Conservation (phyloP, 805 yeast species). For the Myxozyma sirexii region DNA sequence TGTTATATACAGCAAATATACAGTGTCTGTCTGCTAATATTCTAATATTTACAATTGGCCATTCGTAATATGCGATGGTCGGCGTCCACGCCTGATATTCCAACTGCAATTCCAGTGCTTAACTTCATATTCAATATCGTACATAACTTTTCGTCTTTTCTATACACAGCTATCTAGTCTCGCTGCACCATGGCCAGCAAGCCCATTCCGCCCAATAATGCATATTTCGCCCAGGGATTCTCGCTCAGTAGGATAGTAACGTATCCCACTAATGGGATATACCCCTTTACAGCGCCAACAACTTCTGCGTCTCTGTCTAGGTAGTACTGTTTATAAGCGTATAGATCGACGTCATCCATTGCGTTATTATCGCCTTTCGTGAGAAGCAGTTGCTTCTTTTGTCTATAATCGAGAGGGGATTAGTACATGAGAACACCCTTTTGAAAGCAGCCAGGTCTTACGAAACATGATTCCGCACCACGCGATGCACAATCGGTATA, state of each 20-base stretch:
- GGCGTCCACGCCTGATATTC: too few relatives aligned
- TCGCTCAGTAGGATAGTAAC: conserved; percentile 90
- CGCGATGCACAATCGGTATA: conserved; percentile 97
- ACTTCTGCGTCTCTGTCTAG: conserved; percentile 76
- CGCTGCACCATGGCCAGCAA: conserved; percentile 63
- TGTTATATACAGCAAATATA: too few relatives aligned
- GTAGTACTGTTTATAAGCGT: conserved; percentile 74
- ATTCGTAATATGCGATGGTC: too few relatives aligned
- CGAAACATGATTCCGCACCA: conserved; percentile 75
- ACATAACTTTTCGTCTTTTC: not conserved
- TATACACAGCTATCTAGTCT: not conserved
- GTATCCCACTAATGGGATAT: conserved; percentile 87
- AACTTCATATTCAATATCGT: not conserved
- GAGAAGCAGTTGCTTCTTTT: conserved; percentile 48
- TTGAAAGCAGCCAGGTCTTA: conserved; percentile 36
- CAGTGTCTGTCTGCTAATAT: too few relatives aligned
- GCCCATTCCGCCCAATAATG: conserved; percentile 70
- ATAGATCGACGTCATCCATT: conserved; percentile 84
- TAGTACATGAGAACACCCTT: not conserved
- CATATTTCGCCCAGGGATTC: conserved; percentile 77
- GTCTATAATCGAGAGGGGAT: not conserved
- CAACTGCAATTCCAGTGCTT: too few relatives aligned
- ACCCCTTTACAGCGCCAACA: conserved; percentile 85
- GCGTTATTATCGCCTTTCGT: conserved; percentile 98
- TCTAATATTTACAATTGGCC: too few relatives aligned